A percentile compares a stretch with the other conserved stretches of the same genome.
phyloP scores from a whole-genome alignment of 2,329 filamentous ascomycete genomes.

The Furcasterigmium sp. region DNA sequence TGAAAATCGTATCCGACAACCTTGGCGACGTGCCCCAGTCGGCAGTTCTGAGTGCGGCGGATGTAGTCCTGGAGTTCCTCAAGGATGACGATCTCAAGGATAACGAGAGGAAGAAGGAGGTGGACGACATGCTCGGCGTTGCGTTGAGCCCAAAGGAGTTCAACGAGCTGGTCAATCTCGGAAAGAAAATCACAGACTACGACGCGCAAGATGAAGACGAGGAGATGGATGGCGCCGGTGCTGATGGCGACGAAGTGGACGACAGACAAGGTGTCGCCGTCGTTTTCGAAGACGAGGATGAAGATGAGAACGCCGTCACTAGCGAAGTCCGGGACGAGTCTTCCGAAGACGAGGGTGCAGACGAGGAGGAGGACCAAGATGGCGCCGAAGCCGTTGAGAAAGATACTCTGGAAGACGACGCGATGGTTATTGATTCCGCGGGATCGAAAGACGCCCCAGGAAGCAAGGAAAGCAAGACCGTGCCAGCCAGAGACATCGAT shows the following conservation, averaged over 20 bases:
- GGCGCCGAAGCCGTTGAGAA: slow-evolving; percentile 43
- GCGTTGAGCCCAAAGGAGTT: slow-evolving; percentile 84
- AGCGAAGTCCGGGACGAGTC: slow-evolving; percentile 86
- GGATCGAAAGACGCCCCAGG: slow-evolving; percentile 38
- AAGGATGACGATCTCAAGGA: slow-evolving; percentile 97
- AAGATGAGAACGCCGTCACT: slow-evolving; percentile 75
- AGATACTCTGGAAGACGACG: slow-evolving; percentile 55
- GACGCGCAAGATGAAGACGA: slow-evolving; percentile 95
- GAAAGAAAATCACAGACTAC: slow-evolving; percentile 99
- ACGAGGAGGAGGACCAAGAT: slow-evolving; percentile 57
- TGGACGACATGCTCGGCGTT: slow-evolving; percentile 87
- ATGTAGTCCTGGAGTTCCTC: slow-evolving; percentile 82
- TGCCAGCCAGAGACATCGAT: slow-evolving; percentile 87
- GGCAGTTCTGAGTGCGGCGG: slow-evolving; percentile 87
- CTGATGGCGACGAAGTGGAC: slow-evolving; percentile 73
- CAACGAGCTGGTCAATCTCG: slow-evolving; percentile 91
- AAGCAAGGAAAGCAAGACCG: slow-evolving; percentile 51
- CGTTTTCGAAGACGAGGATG: slow-evolving; percentile 88
- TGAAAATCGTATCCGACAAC: slow-evolving; percentile 81
- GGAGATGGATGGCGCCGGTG: slow-evolving; percentile 68
- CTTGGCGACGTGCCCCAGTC: slow-evolving; percentile 92
- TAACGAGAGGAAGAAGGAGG: slow-evolving; percentile 95
- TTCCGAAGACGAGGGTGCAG: slow-evolving; percentile 72
- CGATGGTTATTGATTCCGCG: slow-evolving; percentile 77
- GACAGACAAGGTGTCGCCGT: slow-evolving; percentile 96